A percentile compares a stretch with the other conserved stretches of the same genome.
phyloP scores from a whole-genome alignment of 106 monocot genomes.

The Triglochin maritima region DNA sequence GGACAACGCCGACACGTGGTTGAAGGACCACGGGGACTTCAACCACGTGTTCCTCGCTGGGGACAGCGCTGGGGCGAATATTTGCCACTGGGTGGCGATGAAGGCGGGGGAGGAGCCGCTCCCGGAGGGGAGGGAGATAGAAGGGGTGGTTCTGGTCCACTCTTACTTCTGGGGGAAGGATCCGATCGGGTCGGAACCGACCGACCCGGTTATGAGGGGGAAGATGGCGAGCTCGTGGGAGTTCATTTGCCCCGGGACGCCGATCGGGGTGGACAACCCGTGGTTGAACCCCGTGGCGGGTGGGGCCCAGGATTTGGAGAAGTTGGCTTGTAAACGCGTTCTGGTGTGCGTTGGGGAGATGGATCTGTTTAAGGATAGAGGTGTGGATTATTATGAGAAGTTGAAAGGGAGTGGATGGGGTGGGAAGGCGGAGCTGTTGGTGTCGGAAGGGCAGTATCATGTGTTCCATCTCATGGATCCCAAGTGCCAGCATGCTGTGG shows the following conservation, averaged over 20 bases:
- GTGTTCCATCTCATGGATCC: slow-evolving; percentile 22
- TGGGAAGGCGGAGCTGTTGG: slow-evolving; percentile 20
- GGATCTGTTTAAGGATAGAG: slow-evolving; percentile 17
- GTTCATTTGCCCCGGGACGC: slow-evolving; percentile 14
- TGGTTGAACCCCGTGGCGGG: slow-evolving; percentile 20
- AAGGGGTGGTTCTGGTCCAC: slow-evolving; percentile 39
- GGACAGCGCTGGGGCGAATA: slow-evolving; percentile 52
- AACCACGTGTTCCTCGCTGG: slow-evolving; percentile 33
- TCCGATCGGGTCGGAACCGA: slow-evolving; percentile 26
- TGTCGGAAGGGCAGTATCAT: slow-evolving; percentile 20
- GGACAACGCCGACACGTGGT: slow-evolving; percentile 36
- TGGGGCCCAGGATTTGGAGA: slow-evolving; percentile 12
- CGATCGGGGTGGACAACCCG: slow-evolving; percentile 27
- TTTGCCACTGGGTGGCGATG: slow-evolving; percentile 38
- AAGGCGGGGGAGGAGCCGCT: slow-evolving; percentile 4
- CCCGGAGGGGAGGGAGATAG: slow-evolving; percentile 4
- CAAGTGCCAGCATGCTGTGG: slow-evolving; percentile 9
- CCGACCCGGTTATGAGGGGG: slow-evolving; percentile 5
- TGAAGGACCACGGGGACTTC: slow-evolving; percentile 30
- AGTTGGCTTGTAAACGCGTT: slow-evolving; percentile 15
- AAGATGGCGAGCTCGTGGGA: slow-evolving; percentile 24
- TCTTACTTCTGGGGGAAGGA: slow-evolving; percentile 52
- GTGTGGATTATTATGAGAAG: slow-evolving; percentile 9
- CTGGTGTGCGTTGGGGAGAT: slow-evolving; percentile 21
- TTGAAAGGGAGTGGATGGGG: slow-evolving; percentile 19